Base-by-base conservation (phyloP, 192 early-diverging fungal species). In the Backusella macrospora region DNA sequence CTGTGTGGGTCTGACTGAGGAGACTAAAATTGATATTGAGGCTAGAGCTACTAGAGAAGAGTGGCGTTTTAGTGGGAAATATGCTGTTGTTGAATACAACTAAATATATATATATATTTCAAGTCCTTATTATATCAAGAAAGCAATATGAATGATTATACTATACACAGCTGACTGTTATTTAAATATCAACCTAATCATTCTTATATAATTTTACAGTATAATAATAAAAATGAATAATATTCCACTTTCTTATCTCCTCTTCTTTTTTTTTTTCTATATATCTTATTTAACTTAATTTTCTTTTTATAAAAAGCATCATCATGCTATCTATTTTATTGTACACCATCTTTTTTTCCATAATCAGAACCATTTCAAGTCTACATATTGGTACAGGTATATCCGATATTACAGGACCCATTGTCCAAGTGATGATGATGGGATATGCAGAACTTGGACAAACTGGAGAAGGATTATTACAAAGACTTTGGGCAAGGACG, bases 21-120 rank as follows among this genome's bases (percentile, higher is more conserved):
- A 90, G 14, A 84, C 86, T 12, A 79, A 80, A 43, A 84, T 87
- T 65, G 70, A 81, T 48, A 78, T 93, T 65, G 78, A 82, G 40
- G 45, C 59, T 10, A 45, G 38, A 14, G 86, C 76, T 46, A 66
- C 62, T 29, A 71, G 73, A 29, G 75, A 81, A 42, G 84, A 91
- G 79, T 93, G 92, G 91, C 83, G 83, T 80, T 87, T 82, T 74
- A 86, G 82, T 67, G 91, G 91, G 39, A 86, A 92, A 74, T 92
- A 90, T 78, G 91, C 91, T 18, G 88, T 91, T 9, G 81, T 90
- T 37, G 77, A 84, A 13, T 87, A 78, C 37, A 73, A 55, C 34
- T 18, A 73, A 64, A 34, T 34, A 34, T 34, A 34, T 34, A 34
- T 34, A 34, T 34, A 34, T 34, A 34, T 34, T n/a, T n/a, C n/a